Evolutionary conservation across 2,329 filamentous ascomycete genomes (phyloP).

Genomic region (Penicillium sclerotiorum): DNA sequence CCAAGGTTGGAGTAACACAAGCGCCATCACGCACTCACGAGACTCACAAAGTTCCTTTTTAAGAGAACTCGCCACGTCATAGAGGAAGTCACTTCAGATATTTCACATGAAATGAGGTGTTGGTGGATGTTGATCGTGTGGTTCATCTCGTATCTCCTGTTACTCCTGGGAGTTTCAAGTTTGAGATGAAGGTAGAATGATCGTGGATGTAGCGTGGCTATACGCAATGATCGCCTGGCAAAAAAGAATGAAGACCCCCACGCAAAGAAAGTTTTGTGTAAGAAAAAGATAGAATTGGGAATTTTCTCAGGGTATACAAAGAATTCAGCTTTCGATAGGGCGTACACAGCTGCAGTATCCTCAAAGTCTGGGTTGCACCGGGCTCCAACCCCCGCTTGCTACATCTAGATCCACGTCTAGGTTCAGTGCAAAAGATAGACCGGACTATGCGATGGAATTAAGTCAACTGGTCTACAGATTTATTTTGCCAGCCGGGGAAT

Average conservation of each 20-base stretch:
- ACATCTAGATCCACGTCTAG: no score
- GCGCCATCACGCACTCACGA: constrained; percentile 2
- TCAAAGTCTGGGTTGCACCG: no score
- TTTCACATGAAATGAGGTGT: background rate
- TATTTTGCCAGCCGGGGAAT: no score
- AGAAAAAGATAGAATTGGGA: background rate
- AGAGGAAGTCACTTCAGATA: background rate
- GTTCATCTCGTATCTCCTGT: background rate
- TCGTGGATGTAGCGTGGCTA: no score
- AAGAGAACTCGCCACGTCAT: background rate
- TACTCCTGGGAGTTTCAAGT: no score
- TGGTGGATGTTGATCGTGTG: background rate
- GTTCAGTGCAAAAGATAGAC: no score
- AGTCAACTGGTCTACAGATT: no score
- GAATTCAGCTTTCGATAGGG: no score
- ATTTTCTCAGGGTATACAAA: background rate
- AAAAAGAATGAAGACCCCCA: background rate
- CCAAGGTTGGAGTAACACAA: constrained; percentile 13
- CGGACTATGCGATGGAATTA: no score
- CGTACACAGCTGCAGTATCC: background rate
- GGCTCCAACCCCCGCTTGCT: no score
- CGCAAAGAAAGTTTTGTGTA: background rate
- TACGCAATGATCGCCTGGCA: no score
- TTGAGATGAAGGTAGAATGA: no score
- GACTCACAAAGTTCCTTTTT: constrained; percentile 3